Percentiles rank a stretch among this genome's conserved stretches.
Evolutionary conservation across 306 rosid genomes (phyloP).

Genomic region (Spatholobus suberectus): DNA sequence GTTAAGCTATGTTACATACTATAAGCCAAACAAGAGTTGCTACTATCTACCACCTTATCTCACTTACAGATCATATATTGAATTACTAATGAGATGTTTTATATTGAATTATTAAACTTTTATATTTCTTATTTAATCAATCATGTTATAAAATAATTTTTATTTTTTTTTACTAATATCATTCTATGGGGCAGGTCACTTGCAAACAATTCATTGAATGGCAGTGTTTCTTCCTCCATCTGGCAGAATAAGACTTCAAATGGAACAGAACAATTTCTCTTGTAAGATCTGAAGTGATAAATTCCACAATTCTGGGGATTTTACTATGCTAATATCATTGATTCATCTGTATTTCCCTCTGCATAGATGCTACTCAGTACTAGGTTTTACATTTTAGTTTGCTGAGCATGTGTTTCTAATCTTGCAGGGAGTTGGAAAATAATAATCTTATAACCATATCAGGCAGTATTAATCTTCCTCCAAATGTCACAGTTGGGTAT

Average conservation of each 20-base stretch:
- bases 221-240: slow-evolving; percentile 67
- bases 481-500: slow-evolving; percentile 78
- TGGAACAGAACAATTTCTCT: slow-evolving; percentile 44
- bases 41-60: not conserved
- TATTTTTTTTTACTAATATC: slow-evolving; percentile 21
- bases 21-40: slow-evolving; percentile 19
- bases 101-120: not conserved
- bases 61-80: slow-evolving; percentile 6
- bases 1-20: not conserved
- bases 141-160: not conserved
- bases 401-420: slow-evolving; percentile 39
- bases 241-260: slow-evolving; percentile 66
- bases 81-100: slow-evolving; percentile 20
- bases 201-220: slow-evolving; percentile 74
- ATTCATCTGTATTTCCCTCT: not conserved
- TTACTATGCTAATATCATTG: slow-evolving; percentile 22
- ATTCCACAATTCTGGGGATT: slow-evolving; percentile 6
- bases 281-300: slow-evolving; percentile 66
- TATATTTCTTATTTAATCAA: slow-evolving; percentile 29
- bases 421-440: slow-evolving; percentile 83
- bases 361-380: slow-evolving; percentile 8
- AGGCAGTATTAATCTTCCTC: slow-evolving; percentile 62
- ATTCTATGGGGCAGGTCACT: slow-evolving; percentile 74
- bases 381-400: not conserved
- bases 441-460: slow-evolving; percentile 58